Conservation (phyloP, 2,329 filamentous ascomycete genomes). For the Epichloe elymi region DNA sequence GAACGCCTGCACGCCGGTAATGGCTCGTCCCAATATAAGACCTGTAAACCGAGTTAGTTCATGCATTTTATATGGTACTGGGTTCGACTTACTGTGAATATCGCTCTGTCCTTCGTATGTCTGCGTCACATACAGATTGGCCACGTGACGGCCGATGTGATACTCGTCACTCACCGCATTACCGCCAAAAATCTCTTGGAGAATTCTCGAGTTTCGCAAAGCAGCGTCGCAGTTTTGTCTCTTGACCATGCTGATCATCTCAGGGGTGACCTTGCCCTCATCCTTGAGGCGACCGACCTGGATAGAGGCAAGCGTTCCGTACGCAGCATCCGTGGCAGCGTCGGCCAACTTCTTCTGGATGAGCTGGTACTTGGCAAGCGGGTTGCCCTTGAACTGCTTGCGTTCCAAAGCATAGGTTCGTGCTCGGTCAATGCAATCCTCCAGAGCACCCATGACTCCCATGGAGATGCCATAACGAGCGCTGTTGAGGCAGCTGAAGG, state of each 20-base stretch:
- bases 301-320: conserved; percentile 75
- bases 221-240: conserved; percentile 93
- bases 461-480: conserved; percentile 89
- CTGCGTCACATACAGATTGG: conserved; percentile 93
- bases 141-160: conserved; percentile 83
- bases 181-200: conserved; percentile 94
- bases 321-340: conserved; percentile 79
- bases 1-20: conserved; percentile 70
- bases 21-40: conserved; percentile 54
- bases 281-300: conserved; percentile 93
- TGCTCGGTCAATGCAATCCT: conserved; percentile 75
- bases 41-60: conserved; percentile 30
- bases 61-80: background rate
- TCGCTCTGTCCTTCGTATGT: conserved; percentile 98
- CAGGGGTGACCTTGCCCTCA: conserved; percentile 70
- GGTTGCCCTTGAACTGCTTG: conserved; percentile 93
- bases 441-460: conserved; percentile 84
- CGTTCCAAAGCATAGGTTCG: conserved; percentile 82
- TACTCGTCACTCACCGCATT: conserved; percentile 99
- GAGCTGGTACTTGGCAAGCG: conserved; percentile 89
- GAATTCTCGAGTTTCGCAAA: conserved; percentile 59
- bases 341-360: conserved; percentile 97
- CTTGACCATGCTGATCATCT: conserved; percentile 98
- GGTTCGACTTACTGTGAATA: conserved; percentile 65
- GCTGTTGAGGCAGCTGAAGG: conserved; percentile 89